Evolutionary conservation across 2,329 filamentous ascomycete species (phyloP).

Genomic region (Microsporum canis): DNA sequence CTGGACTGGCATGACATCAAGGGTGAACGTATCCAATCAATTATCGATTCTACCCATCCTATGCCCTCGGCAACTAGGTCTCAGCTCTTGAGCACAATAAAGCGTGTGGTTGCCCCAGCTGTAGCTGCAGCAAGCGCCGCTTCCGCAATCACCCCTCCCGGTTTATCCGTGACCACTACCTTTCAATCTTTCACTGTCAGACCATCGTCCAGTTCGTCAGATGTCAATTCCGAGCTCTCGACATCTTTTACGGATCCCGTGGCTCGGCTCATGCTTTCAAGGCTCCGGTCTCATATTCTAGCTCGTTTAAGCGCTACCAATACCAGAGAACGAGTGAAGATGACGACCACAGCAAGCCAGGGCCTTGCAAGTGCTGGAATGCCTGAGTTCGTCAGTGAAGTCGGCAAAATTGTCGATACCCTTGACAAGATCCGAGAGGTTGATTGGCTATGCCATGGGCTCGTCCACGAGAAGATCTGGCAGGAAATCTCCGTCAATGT

Average conservation of each 20-base stretch:
- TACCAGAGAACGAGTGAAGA: conserved; percentile 47
- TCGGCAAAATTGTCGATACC: conserved; percentile 48
- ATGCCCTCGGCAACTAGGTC: conserved; percentile 37
- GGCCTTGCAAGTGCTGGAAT: conserved; percentile 49
- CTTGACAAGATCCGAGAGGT: conserved; percentile 47
- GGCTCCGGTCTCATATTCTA: conserved; percentile 45
- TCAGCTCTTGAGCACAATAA: conserved; percentile 38
- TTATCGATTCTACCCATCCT: conserved; percentile 39
- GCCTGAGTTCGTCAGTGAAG: conserved; percentile 50
- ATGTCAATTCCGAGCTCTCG: conserved; percentile 20
- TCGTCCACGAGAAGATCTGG: conserved; percentile 45
- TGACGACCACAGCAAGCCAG: conserved; percentile 48
- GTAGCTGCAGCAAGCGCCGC: conserved; percentile 28
- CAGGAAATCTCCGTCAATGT: conserved; percentile 16
- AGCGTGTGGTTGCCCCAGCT: conserved; percentile 45
- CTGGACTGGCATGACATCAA: conserved; percentile 34
- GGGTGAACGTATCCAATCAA: conserved; percentile 33
- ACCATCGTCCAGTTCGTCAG: conserved; percentile 10
- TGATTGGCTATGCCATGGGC: conserved; percentile 47
- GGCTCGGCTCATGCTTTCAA: conserved; percentile 48
- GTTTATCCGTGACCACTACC: conserved; percentile 2
- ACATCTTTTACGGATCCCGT: conserved; percentile 48
- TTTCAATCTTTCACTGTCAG: not conserved
- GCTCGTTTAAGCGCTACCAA: conserved; percentile 49
- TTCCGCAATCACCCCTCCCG: conserved; percentile 11